phyloP scores from a whole-genome alignment of 345 rosid genomes.

The Geranium rotundifolium region DNA sequence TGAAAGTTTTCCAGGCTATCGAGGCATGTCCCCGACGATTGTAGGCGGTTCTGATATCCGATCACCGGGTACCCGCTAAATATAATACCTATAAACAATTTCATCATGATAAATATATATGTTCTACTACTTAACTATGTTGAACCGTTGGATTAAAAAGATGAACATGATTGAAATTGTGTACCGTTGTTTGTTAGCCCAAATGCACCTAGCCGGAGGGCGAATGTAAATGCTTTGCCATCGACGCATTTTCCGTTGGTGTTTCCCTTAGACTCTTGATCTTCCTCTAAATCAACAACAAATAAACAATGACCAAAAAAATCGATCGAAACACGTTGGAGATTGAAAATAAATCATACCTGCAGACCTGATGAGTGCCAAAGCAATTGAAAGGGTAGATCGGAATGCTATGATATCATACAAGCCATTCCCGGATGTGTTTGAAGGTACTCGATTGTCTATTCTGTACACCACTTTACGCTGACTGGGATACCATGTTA shows the following conservation, averaged over 20 bases:
- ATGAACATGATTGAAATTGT: too few relatives aligned
- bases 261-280: slow-evolving; percentile 26
- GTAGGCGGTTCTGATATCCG: slow-evolving; percentile 63
- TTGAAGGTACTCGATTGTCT: slow-evolving; percentile 44
- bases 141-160: slow-evolving; percentile 22
- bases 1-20: slow-evolving; percentile 45
- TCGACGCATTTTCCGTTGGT: slow-evolving; percentile 25
- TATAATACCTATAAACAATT: slow-evolving; percentile 20
- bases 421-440: slow-evolving; percentile 39
- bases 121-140: too few relatives aligned
- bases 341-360: slow-evolving; percentile 19
- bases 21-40: slow-evolving; percentile 72
- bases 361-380: slow-evolving; percentile 28
- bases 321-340: too few relatives aligned
- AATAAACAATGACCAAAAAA: neutral
- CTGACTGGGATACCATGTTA: slow-evolving; percentile 62
- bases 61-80: slow-evolving; percentile 69
- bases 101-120: too few relatives aligned
- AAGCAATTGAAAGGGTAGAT: slow-evolving; percentile 18
- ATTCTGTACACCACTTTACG: slow-evolving; percentile 43
- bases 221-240: slow-evolving; percentile 19
- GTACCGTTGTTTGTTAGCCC: slow-evolving; percentile 55
- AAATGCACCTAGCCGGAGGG: slow-evolving; percentile 24
- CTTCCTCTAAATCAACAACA: slow-evolving; percentile 29
- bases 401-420: slow-evolving; percentile 52